Conservation (phyloP, 176 grass and related monocot species). For the Lolium multiflorum region DNA sequence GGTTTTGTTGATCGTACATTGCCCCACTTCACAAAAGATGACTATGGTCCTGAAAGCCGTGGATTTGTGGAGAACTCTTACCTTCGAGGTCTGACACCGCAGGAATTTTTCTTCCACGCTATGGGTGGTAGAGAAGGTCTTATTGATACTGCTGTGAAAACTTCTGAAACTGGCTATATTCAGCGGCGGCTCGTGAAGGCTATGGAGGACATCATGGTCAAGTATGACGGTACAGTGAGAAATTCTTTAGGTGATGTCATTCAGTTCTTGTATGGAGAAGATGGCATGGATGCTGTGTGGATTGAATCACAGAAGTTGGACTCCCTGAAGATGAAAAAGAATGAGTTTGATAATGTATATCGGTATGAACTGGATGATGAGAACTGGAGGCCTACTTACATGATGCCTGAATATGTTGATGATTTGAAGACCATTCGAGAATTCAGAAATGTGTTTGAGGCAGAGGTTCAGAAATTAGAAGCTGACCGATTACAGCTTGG, state of each 20-base stretch:
- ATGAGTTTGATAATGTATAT: conserved; percentile 74
- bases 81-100: conserved; percentile 91
- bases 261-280: conserved; percentile 97
- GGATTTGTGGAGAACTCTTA: conserved; percentile 99
- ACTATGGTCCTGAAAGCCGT: conserved; percentile 92
- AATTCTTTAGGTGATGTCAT: conserved; percentile 98
- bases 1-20: conserved; percentile 86
- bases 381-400: conserved; percentile 95
- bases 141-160: conserved; percentile 94
- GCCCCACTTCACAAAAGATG: conserved; percentile 95
- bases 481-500: conserved; percentile 89
- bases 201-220: conserved; percentile 99
- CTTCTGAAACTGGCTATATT: conserved; percentile 95
- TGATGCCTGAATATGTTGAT: conserved; percentile 94
- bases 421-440: conserved; percentile 94
- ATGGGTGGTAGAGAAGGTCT: conserved; percentile 92
- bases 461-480: conserved; percentile 96
- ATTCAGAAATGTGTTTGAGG: conserved; percentile 98
- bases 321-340: conserved; percentile 92
- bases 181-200: conserved; percentile 94
- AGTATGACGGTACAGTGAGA: conserved; percentile 96
- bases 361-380: conserved; percentile 91
- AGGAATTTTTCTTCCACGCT: conserved; percentile 95
- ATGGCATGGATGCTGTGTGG: conserved; percentile 99
- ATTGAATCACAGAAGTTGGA: conserved; percentile 94